Evolutionary conservation across 2,329 filamentous ascomycete genomes (phyloP), one percentile per base, ranked within the genome.

Genomic region (Nemania bipapillata): DNA sequence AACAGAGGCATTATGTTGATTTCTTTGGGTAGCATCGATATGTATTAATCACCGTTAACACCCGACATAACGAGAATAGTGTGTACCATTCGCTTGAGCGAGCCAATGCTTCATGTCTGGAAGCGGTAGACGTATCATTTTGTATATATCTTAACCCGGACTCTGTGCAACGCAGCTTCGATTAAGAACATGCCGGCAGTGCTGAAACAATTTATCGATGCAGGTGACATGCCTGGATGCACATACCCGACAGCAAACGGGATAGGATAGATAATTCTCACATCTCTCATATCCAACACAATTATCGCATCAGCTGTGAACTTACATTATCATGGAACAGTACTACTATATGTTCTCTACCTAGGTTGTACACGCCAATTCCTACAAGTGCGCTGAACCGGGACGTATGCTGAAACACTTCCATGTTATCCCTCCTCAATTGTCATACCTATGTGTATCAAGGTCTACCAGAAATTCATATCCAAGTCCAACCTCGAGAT

Each of bases 51-150:
- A 42, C 56, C 59, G 56, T 63, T 53, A 45, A 54, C 47, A 58
- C 49, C 57, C 52, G 67, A 65, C 47, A 59, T 66, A 54, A 63
- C 63, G 65, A 61, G 52, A 63, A 50, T 12, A 42, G 28, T 30
- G 49, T 49, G 53, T 65, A 56, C 32, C 47, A n/a, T 56, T 69
- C 50, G 66, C 63, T 66, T 63, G 28, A 47, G 55, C 54, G 45
- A 26, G 32, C 24, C 15, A 32, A 58, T 53, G 54, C 62, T 53
- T 49, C 26, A 58, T 58, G 30, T 32, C 15, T 35, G 40, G 6
- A 45, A n/a, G 17, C 40, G 3, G 40, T n/a, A 45, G 40, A 24
- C 24, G 55, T 26, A 58, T 56, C 45, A 57, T 52, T 26, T 62
- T 24, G 3, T 50, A 59, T 30, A 20, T 24, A 32, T 45, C 8